Base-by-base conservation (phyloP, 2,329 filamentous ascomycete genomes). In the Zalaria obscura region DNA sequence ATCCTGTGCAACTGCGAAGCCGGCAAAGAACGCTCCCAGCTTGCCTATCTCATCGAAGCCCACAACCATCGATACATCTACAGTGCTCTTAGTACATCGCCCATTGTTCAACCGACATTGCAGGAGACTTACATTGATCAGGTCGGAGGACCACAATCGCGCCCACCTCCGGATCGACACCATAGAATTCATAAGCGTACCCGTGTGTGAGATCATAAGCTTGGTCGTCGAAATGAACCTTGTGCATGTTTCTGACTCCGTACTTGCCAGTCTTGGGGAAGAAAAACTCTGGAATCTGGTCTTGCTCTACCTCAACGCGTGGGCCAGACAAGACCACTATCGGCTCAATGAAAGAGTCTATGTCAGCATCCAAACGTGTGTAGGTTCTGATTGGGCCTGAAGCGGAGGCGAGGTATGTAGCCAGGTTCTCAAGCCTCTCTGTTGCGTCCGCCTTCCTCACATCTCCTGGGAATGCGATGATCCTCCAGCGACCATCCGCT, bases 201-300 rank as follows among this genome's bases (percentile, higher is more conserved):
- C 74, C 74, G 43, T 76, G 70, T 1, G 70, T 71, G 2, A 64
- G 62, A 43, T 74, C 69, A 51, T 73, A 80, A 27, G 59, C 61
- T 3, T 76, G 59, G 25, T 72, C 61, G 44, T 80, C 74, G 38
- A 87, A 61, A 50, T 69, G 79, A 1, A 72, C 65, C 45, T 79
- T 79, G 48, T 75, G 69, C 0, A 78, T 52, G 52, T 72, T 76
- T 75, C 36, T 3, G 41, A 32, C n/a, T n/a, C n/a, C 7, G 7
- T n/a, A 32, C n/a, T 32, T 32, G 18, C 29, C 29, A 7, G 29
- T 32, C 7, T 7, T 32, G n/a, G 29, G 29, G 7, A 7, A n/a
- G n/a, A 32, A 32, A n/a, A 7, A 32, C 29, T 32, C 29, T n/a
- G 29, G 29, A 32, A 32, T 32, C n/a, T 32, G 29, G 7, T 32